phyloP scores from a whole-genome alignment of 768 basidiomycete genomes.

The Lactifluus volemus region DNA sequence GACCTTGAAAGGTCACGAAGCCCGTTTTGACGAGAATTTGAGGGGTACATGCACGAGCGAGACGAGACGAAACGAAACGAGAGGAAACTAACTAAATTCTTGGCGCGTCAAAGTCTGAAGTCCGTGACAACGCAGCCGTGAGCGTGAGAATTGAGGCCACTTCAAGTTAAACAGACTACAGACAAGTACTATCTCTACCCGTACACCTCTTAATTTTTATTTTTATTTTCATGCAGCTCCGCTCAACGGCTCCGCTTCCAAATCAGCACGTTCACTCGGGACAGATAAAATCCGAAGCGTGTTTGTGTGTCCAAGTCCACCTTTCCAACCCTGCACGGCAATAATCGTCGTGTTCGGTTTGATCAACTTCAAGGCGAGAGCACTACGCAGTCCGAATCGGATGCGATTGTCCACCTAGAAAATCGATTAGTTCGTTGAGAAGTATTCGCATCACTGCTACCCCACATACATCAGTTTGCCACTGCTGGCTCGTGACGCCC shows the following conservation, averaged over 20 bases:
- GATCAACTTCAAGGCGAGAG: constrained; percentile 77
- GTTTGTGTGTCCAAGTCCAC: constrained; percentile 93
- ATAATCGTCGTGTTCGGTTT: constrained; percentile 82
- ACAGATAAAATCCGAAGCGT: constrained; percentile 78
- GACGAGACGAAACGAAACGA: neutral
- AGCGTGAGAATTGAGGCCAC: neutral
- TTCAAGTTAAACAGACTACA: neutral
- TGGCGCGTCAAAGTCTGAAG: neutral
- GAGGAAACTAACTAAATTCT: neutral
- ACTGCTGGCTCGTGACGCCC: constrained; percentile 78
- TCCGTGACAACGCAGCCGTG: neutral
- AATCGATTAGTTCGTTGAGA: neutral
- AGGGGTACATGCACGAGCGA: constrained; percentile 34
- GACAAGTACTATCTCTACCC: no score
- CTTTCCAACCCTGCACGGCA: constrained; percentile 99
- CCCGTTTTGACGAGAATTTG: constrained; percentile 39
- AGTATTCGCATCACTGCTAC: constrained; percentile 3
- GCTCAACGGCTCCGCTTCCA: constrained; percentile 60
- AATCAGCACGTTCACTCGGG: constrained; percentile 71
- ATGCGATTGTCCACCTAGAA: constrained; percentile 79
- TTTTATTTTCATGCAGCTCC: constrained; percentile 9
- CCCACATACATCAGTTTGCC: constrained; percentile 88
- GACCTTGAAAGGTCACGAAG: constrained; percentile 35
- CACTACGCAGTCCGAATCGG: constrained; percentile 80
- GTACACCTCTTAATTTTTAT: no score